Conservation (phyloP, 2,329 filamentous ascomycete genomes). For the Cladophialophora bantiana region DNA sequence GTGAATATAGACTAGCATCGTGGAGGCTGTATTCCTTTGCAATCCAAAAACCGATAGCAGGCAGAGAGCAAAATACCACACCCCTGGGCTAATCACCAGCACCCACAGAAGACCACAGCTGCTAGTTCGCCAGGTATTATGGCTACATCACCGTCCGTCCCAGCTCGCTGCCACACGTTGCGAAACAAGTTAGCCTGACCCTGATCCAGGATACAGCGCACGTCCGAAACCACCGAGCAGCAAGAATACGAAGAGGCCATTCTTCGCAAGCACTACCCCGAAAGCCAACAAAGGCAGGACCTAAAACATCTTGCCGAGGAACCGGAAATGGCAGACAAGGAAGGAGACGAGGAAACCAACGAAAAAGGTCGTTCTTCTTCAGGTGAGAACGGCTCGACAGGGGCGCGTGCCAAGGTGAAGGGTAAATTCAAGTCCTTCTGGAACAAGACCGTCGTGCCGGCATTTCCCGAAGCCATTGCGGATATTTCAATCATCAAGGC, state of each 20-base stretch:
- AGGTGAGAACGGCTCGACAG: neutral
- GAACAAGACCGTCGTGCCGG: slow-evolving; percentile 32
- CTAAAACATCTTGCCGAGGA: slow-evolving; percentile 11
- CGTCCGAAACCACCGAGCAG: slow-evolving; percentile 27
- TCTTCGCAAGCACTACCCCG: slow-evolving; percentile 22
- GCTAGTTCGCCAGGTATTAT: neutral
- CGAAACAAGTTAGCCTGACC: neutral
- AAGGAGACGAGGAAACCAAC: slow-evolving; percentile 1
- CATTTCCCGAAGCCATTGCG: slow-evolving; percentile 31
- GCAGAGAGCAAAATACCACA: neutral
- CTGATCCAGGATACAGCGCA: slow-evolving; percentile 10
- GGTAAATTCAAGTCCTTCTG: slow-evolving; percentile 32
- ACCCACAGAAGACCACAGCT: neutral
- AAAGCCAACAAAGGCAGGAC: slow-evolving; percentile 11
- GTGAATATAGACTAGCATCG: neutral
- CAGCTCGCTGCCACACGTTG: neutral
- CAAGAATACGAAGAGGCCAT: slow-evolving; percentile 29
- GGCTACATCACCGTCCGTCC: slow-evolving; percentile 7
- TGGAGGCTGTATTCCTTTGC: neutral
- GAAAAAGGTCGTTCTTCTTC: neutral
- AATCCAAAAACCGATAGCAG: neutral
- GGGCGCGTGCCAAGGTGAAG: slow-evolving; percentile 18
- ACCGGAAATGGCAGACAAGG: neutral
- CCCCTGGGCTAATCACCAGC: neutral
- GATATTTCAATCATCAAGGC: slow-evolving; percentile 30